A percentile compares a stretch with the other conserved stretches of the same genome.
Conservation (phyloP, 1,139 yeast genomes). For the Kodamaea arcana region DNA sequence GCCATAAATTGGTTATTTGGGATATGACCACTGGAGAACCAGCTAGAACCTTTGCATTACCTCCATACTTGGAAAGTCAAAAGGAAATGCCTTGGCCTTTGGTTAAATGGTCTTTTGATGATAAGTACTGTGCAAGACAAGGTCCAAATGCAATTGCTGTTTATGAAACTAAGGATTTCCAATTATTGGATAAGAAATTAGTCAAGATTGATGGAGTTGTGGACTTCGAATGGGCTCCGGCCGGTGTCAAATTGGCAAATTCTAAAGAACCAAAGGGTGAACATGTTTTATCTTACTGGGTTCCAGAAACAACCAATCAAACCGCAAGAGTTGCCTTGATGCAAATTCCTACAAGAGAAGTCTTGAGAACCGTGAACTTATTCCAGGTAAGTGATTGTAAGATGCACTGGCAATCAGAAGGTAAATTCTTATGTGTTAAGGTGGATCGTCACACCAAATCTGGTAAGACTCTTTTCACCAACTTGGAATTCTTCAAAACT, state of each 20-base stretch:
- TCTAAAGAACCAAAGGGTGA: slow-evolving; percentile 51
- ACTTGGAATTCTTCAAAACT: slow-evolving; percentile 86
- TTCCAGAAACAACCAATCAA: slow-evolving; percentile 89
- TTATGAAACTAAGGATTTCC: slow-evolving; percentile 69
- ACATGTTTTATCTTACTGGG: slow-evolving; percentile 87
- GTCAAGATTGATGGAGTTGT: slow-evolving; percentile 80
- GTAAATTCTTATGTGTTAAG: slow-evolving; percentile 82
- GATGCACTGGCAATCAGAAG: slow-evolving; percentile 92
- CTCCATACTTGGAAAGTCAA: slow-evolving; percentile 67
- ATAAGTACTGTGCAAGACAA: slow-evolving; percentile 90
- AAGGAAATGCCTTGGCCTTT: slow-evolving; percentile 93
- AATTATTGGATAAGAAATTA: slow-evolving; percentile 78
- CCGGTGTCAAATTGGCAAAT: slow-evolving; percentile 65
- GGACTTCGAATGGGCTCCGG: slow-evolving; percentile 96
- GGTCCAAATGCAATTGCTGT: slow-evolving; percentile 92
- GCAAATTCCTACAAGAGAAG: slow-evolving; percentile 80
- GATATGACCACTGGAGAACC: slow-evolving; percentile 81
- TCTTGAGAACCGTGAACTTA: slow-evolving; percentile 85
- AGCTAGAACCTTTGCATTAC: slow-evolving; percentile 84
- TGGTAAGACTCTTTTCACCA: slow-evolving; percentile 86
- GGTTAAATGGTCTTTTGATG: slow-evolving; percentile 94
- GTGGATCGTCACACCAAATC: slow-evolving; percentile 97
- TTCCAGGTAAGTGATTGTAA: slow-evolving; percentile 92
- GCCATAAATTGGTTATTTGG: slow-evolving; percentile 95
- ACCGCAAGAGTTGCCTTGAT: slow-evolving; percentile 92